Percentiles rank a stretch among this genome's conserved stretches.
phyloP scores from a whole-genome alignment of 2,329 filamentous ascomycete genomes.

The Colletotrichum sp. region DNA sequence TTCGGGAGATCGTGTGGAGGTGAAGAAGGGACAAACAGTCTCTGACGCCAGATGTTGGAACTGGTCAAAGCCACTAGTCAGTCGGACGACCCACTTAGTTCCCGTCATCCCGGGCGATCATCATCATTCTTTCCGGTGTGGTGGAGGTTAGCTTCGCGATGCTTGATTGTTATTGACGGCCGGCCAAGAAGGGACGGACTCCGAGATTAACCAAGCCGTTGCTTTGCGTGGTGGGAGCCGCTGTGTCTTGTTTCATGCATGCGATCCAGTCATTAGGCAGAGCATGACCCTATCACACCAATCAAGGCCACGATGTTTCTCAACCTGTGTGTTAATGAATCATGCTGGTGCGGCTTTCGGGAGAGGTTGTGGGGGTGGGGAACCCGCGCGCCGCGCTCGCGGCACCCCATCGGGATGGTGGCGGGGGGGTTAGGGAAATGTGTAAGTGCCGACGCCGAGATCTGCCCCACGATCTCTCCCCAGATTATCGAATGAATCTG shows the following conservation, averaged over 20 bases:
- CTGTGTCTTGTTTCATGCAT: background rate
- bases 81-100: background rate
- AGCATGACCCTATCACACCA: background rate
- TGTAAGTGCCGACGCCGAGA: background rate
- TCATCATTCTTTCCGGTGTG: background rate
- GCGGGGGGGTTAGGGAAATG: background rate
- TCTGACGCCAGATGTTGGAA: background rate
- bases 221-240: background rate
- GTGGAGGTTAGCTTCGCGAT: background rate
- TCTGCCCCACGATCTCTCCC: background rate
- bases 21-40: background rate
- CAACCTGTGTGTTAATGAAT: background rate
- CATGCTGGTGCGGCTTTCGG: background rate
- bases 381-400: fast-evolving
- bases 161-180: background rate
- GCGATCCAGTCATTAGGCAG: background rate
- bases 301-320: background rate
- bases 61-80: background rate
- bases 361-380: background rate
- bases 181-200: background rate
- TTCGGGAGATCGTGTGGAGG: background rate
- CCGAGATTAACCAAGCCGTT: background rate
- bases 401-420: background rate
- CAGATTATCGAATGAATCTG: background rate
- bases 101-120: background rate